A percentile compares a stretch with the other conserved stretches of the same genome.
Conservation (phyloP, 345 rosid genomes). For the Sonneratia alba region DNA sequence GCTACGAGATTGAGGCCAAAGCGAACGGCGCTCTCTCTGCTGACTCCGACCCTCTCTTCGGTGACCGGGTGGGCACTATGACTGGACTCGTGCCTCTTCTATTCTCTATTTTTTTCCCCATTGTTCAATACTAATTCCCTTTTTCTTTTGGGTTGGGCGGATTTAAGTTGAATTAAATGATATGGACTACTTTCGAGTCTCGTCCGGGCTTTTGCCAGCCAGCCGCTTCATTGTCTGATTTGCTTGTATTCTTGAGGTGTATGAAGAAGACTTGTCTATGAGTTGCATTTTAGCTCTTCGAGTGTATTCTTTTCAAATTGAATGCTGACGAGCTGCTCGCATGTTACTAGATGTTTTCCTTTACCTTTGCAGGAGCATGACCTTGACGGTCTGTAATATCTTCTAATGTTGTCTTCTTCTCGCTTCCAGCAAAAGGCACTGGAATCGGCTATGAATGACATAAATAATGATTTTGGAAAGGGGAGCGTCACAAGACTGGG, state of each 20-base stretch:
- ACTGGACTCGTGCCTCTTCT: background rate
- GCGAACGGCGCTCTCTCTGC: constrained; percentile 44
- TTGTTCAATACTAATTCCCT: too few relatives aligned
- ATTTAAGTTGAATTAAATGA: too few relatives aligned
- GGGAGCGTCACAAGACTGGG: constrained; percentile 96
- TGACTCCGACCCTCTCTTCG: constrained; percentile 63
- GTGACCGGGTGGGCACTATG: constrained; percentile 40
- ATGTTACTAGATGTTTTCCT: background rate
- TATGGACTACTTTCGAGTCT: background rate
- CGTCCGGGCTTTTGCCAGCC: background rate
- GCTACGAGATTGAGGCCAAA: constrained; percentile 45
- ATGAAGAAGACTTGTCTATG: background rate
- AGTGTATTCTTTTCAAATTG: background rate
- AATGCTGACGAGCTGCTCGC: background rate
- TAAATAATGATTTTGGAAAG: constrained; percentile 82
- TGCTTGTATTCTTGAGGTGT: too few relatives aligned
- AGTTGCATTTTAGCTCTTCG: background rate
- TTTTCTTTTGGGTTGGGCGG: too few relatives aligned
- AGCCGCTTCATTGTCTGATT: too few relatives aligned
- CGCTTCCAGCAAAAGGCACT: constrained; percentile 74
- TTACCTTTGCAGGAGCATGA: background rate
- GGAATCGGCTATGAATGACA: constrained; percentile 91
- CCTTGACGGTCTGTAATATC: background rate
- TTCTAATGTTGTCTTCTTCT: constrained; percentile 1
- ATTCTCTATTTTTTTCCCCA: background rate